Evolutionary conservation across 768 basidiomycete species (phyloP).

Genomic region (button mushroom (Agaricus bisporus)): DNA sequence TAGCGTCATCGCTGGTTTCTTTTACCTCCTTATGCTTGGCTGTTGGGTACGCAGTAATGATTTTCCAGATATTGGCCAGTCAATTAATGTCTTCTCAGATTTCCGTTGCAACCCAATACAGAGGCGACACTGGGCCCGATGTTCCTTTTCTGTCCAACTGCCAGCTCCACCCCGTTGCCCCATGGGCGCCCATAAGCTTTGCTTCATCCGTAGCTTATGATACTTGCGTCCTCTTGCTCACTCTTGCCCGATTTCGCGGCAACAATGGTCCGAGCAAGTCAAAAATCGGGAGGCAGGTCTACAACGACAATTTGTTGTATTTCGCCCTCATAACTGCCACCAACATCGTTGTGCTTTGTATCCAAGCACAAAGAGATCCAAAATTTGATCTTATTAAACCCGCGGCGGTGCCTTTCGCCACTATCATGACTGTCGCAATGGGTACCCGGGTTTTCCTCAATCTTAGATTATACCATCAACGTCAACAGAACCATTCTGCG

Average conservation of each 20-base stretch:
- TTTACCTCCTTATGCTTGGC: conserved; percentile 5
- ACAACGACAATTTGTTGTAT: conserved; percentile 4
- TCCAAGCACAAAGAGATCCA: conserved; percentile 3
- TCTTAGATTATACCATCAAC: conserved; percentile 1
- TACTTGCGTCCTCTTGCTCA: conserved; percentile 4
- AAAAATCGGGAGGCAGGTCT: conserved; percentile 1
- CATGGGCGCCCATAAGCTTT: conserved; percentile 7
- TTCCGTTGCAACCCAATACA: not conserved
- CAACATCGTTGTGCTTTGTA: not conserved
- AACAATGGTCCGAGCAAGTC: not conserved
- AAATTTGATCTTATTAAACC: conserved; percentile 7
- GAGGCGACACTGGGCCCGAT: conserved; percentile 2
- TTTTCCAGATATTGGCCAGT: not conserved
- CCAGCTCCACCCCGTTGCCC: conserved; percentile 1
- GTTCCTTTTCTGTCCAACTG: conserved; percentile 4
- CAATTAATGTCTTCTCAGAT: not conserved
- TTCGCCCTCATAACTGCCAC: conserved; percentile 6
- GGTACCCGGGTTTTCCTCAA: conserved; percentile 7
- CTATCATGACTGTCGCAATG: conserved; percentile 7
- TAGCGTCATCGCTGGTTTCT: not conserved
- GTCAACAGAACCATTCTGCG: not conserved
- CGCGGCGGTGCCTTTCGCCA: conserved; percentile 5
- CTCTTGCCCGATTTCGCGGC: not conserved
- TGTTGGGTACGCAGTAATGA: conserved; percentile 1
- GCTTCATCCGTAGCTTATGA: conserved; percentile 7